Evolutionary conservation across 177 flowering plant genomes (phyloP), one percentile per base, ranked within the genome.

Genomic region (Vitis hybrid): DNA sequence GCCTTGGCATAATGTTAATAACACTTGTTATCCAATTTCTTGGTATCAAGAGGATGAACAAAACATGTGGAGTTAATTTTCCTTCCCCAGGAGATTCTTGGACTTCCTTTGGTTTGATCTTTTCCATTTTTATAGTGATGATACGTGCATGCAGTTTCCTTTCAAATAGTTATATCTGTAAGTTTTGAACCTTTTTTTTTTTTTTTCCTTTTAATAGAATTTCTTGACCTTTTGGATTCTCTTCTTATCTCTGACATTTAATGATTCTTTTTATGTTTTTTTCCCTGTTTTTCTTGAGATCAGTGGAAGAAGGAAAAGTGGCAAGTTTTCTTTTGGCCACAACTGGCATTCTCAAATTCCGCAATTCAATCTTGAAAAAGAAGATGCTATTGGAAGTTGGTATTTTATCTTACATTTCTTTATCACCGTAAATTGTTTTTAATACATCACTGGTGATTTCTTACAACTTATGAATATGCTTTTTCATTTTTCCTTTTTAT

Each of bases 291-390:
- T 55, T 66, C 19, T 68, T 77, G 76, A 23, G 52, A 26, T 75
- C 85, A 95, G 99, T 96, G 87, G 88, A 89, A 78, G 98, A 96
- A 88, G 98, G 98, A 62, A 93, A 85, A 83, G 95, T 92, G 48
- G 92, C 97, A 34, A 83, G 50, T 73, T 96, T 87, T 88, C 91
- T 93, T 71, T 83, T 92, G 82, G 98, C 91, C 15, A 87, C 99
- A 66, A 83, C 87, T 79, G 91, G 79, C 73, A 69, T 93, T 64
- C 64, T 87, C 69, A 82, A 74, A 70, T 70, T 93, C 69, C 88
- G 89, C 3, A 48, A 77, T 78, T 83, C 94, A 74, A 56, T 93
- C 76, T 72, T 62, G 74, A 83, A 79, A 74, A 80, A 74, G 77
- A 81, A 75, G 80, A 76, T 80, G 83, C 55, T 75, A 19, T 50